phyloP scores from a whole-genome alignment of 2,329 filamentous ascomycete genomes.

The Bretziella fagacearum region DNA sequence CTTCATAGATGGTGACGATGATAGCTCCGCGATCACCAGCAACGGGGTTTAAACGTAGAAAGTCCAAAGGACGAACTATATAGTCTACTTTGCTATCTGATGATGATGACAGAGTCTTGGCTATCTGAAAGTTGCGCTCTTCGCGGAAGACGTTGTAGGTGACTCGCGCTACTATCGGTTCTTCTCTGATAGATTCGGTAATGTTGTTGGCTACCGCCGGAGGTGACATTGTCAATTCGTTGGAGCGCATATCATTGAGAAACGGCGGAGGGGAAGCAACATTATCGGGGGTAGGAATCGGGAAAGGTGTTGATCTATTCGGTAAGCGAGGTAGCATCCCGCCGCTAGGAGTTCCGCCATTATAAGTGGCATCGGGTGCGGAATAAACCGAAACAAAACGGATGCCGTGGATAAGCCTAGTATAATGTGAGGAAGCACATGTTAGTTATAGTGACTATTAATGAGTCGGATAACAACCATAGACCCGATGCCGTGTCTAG shows the following conservation, averaged over 20 bases:
- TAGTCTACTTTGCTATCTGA: slow-evolving; percentile 60
- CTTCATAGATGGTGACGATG: slow-evolving; percentile 65
- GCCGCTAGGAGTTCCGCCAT: slow-evolving; percentile 23
- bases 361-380: slow-evolving; percentile 27
- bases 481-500: too few relatives aligned
- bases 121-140: slow-evolving; percentile 74
- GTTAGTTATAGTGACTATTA: too few relatives aligned
- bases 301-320: slow-evolving; percentile 16
- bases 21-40: slow-evolving; percentile 54
- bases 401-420: slow-evolving; percentile 49
- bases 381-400: slow-evolving; percentile 31
- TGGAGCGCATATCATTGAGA: slow-evolving; percentile 25
- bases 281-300: slow-evolving; percentile 16
- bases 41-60: slow-evolving; percentile 52
- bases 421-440: not conserved
- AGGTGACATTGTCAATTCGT: slow-evolving; percentile 24
- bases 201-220: slow-evolving; percentile 20
- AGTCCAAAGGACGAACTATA: slow-evolving; percentile 65
- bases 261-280: slow-evolving; percentile 15
- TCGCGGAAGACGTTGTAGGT: slow-evolving; percentile 69
- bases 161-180: slow-evolving; percentile 61
- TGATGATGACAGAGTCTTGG: slow-evolving; percentile 50
- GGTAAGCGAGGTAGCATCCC: slow-evolving; percentile 27
- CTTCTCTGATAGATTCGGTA: slow-evolving; percentile 28
- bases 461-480: too few relatives aligned